Conservation (phyloP, 768 basidiomycete species). For the Phanerochaete carnosa region DNA sequence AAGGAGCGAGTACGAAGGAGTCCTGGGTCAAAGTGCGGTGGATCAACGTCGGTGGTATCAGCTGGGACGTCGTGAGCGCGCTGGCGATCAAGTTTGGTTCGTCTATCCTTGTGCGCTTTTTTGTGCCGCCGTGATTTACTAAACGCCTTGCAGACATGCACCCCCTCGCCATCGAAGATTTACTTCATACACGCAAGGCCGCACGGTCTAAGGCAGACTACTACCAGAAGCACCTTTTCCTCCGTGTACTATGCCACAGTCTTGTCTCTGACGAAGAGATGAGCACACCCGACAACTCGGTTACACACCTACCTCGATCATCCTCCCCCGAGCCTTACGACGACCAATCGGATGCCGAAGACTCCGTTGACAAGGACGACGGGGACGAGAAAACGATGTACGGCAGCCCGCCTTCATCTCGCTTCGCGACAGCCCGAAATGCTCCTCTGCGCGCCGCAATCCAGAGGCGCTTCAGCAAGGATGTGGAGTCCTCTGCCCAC, state of each 20-base stretch:
- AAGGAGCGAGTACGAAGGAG: slow-evolving; percentile 42
- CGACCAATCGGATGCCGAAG: slow-evolving; percentile 23
- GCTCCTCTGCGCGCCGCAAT: slow-evolving; percentile 10
- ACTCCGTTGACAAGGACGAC: slow-evolving; percentile 29
- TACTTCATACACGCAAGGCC: slow-evolving; percentile 53
- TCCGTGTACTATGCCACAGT: slow-evolving; percentile 64
- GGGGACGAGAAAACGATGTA: slow-evolving; percentile 30
- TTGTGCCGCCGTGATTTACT: background rate
- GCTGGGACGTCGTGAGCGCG: slow-evolving; percentile 72
- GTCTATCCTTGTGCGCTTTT: slow-evolving; percentile 12
- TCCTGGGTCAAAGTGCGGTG: slow-evolving; percentile 69
- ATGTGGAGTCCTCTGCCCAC: background rate
- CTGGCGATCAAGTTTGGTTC: slow-evolving; percentile 62
- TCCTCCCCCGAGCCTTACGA: slow-evolving; percentile 27
- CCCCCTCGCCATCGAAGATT: slow-evolving; percentile 69
- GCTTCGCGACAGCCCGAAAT: slow-evolving; percentile 22
- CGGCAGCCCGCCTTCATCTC: slow-evolving; percentile 20
- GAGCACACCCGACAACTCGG: slow-evolving; percentile 8
- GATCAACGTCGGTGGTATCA: slow-evolving; percentile 67
- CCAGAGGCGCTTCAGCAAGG: slow-evolving; percentile 10
- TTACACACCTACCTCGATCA: slow-evolving; percentile 32
- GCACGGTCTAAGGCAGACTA: slow-evolving; percentile 70
- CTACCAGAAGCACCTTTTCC: slow-evolving; percentile 66
- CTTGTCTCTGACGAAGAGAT: slow-evolving; percentile 29
- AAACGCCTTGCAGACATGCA: slow-evolving; percentile 47